Conservation (phyloP, 2,329 filamentous ascomycete genomes). For the Cladosporium sphaerospermum region DNA sequence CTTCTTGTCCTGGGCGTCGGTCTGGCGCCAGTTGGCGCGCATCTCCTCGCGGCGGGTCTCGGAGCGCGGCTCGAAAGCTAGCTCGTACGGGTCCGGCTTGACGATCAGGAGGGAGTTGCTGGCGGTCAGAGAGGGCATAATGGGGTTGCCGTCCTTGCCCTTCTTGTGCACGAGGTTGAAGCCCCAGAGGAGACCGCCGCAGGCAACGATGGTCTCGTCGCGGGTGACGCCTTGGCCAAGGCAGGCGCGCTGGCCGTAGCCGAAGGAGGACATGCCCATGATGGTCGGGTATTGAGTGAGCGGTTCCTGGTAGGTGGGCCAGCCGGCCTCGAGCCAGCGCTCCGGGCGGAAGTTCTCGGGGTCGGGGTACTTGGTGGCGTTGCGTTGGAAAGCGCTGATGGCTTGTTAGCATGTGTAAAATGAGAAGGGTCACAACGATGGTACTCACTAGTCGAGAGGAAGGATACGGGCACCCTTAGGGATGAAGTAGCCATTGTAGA, state of each 20-base stretch:
- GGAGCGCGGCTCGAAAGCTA: conserved; percentile 49
- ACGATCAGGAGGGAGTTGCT: conserved; percentile 52
- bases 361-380: conserved; percentile 55
- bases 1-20: conserved; percentile 32
- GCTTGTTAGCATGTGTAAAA: not conserved
- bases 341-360: conserved; percentile 58
- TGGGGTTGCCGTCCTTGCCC: conserved; percentile 19
- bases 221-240: conserved; percentile 58
- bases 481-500: conserved; percentile 49
- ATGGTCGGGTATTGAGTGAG: conserved; percentile 58
- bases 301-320: conserved; percentile 60
- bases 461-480: conserved; percentile 48
- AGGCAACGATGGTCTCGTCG: conserved; percentile 51
- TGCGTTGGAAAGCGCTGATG: conserved; percentile 51
- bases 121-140: conserved; percentile 40
- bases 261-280: conserved; percentile 59
- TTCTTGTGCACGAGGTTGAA: conserved; percentile 45
- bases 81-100: conserved; percentile 51
- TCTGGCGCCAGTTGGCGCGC: conserved; percentile 33
- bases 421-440: no score
- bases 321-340: conserved; percentile 56
- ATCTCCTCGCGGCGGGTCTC: conserved; percentile 35
- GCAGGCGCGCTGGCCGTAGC: conserved; percentile 58
- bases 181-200: conserved; percentile 44
- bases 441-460: conserved; percentile 45